Evolutionary conservation across 2,329 filamentous ascomycete species (phyloP), one percentile per base, ranked within the genome.

Genomic region (Lachnum nothofagi): DNA sequence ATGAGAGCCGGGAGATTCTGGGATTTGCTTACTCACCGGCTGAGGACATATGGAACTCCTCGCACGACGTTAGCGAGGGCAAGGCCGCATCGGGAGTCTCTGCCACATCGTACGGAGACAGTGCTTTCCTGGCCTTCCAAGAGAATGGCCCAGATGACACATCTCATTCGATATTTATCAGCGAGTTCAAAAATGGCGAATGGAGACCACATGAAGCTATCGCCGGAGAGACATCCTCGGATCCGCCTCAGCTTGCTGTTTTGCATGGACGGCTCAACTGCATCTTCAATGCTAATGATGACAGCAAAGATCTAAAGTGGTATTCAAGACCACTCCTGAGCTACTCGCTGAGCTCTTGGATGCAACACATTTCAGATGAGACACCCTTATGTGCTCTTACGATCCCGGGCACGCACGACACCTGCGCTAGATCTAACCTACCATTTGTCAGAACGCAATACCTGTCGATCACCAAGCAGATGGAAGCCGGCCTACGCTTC

Each of bases 371-470:
- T 17, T 70, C 73, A 8, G 78, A 84, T 57, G 69, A 72, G 22
- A 76, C 74, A 0, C 72, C 79, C 2, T 65, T 88, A 4, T 83
- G 81, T 5, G 74, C 76, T 1, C 70, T 88, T 22, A 85, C 81
- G 5, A 83, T 88, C 40, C 85, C 85, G 1, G 85, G 85, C 48
- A 88, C 85, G 0, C 85, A 88, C 69, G 88, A 88, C 65, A 85
- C 82, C 17, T 76, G 75, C 65, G 67, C 68, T 3, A 64, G 58
- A 43, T 67, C 63, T 6, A 73, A 85, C 65, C 69, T 75, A 23
- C 84, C 84, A 0, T 86, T 82, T 7, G 85, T 88, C n/a, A 77
- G 84, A 34, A 88, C 85, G 57, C 85, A 88, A 67, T 77, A 80
- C 31, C 78, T 85, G 16, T 73, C 75, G 24, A 74, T 83, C 0